Evolutionary conservation across 1,284 basidiomycete species (phyloP).

Genomic region (Termitomyces sp.): DNA sequence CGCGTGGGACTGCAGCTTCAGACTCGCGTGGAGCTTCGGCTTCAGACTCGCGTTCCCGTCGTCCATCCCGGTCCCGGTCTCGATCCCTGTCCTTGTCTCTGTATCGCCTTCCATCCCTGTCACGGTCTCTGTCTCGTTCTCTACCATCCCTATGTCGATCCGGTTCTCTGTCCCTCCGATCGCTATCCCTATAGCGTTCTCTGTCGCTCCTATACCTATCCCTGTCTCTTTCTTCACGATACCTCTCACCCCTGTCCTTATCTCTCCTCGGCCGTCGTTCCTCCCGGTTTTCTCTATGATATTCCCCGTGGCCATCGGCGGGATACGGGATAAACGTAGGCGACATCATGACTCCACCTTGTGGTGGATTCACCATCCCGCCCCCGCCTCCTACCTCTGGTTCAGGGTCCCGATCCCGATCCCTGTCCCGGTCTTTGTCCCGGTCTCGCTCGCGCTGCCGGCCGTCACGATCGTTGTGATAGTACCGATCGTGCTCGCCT

Average conservation of each 20-base stretch:
- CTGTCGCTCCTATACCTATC: not conserved
- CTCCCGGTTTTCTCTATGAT: not conserved
- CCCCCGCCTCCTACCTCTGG: not conserved
- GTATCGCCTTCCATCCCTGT: constrained; percentile 3
- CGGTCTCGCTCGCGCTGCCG: constrained; percentile 3
- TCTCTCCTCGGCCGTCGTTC: not conserved
- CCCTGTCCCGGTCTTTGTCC: not conserved
- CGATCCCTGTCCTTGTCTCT: constrained; percentile 6
- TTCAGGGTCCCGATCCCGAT: not conserved
- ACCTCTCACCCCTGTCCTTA: not conserved
- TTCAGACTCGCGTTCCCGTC: not conserved
- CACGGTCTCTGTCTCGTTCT: constrained; percentile 9
- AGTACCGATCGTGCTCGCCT: constrained; percentile 9
- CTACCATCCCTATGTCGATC: constrained; percentile 2
- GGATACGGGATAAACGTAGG: constrained; percentile 19
- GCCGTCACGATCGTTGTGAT: constrained; percentile 5
- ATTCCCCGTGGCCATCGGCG: not conserved
- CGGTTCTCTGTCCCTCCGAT: constrained; percentile 1
- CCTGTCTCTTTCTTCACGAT: not conserved
- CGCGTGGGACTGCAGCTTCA: too few species aligned
- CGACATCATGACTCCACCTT: constrained; percentile 9
- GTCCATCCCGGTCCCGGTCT: constrained; percentile 3
- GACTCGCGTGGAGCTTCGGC: not conserved
- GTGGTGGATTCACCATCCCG: not conserved
- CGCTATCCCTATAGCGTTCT: not conserved